Percentiles rank a stretch among this genome's conserved stretches.
Conservation (phyloP, 2,329 filamentous ascomycete genomes). For the Ophiostoma pallidulum region DNA sequence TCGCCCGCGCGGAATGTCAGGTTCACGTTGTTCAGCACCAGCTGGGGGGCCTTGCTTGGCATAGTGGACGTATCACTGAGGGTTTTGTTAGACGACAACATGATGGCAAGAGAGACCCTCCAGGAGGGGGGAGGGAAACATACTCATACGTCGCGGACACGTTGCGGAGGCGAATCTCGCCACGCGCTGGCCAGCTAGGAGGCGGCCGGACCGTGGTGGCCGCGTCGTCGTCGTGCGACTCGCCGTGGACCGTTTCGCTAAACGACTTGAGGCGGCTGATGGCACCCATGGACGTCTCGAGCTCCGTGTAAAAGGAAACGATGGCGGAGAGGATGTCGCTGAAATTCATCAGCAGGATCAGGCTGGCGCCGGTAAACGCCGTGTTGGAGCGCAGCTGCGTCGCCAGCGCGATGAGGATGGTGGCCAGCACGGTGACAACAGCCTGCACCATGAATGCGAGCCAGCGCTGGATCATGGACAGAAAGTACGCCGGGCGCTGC, state of each 20-base stretch:
- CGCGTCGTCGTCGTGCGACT: conserved; percentile 22
- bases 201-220: conserved; percentile 15
- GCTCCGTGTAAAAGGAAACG: conserved; percentile 25
- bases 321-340: conserved; percentile 23
- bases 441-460: conserved; percentile 41
- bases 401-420: conserved; percentile 38
- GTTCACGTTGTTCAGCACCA: conserved; percentile 16
- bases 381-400: conserved; percentile 31
- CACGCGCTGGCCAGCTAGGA: conserved; percentile 19
- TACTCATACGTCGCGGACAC: conserved; percentile 22
- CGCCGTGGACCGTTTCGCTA: conserved; percentile 20
- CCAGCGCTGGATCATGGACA: conserved; percentile 50
- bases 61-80: not conserved
- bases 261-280: conserved; percentile 26
- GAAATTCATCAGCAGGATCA: conserved; percentile 31
- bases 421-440: conserved; percentile 38
- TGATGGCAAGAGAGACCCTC: too few relatives aligned
- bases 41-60: conserved; percentile 19
- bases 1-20: conserved; percentile 25
- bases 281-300: conserved; percentile 28
- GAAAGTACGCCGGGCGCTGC: conserved; percentile 47
- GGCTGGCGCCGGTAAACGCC: conserved; percentile 30
- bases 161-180: conserved; percentile 19
- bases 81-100: not conserved
- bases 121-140: not conserved